Base-by-base conservation (phyloP, 1,139 yeast species). In the Hansenula lynferdii region DNA sequence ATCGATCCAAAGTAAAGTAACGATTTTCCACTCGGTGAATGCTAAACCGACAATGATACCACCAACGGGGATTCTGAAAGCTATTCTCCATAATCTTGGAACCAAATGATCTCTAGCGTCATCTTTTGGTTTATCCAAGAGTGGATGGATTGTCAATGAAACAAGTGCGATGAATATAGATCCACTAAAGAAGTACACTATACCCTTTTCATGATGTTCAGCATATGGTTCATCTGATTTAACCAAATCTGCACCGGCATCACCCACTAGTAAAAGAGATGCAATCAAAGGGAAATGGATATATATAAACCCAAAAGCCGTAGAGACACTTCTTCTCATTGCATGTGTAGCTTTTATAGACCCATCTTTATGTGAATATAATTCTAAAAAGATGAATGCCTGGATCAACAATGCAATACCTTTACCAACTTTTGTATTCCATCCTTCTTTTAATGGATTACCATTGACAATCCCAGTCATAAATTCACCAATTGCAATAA, bases 401-500 rank as follows among this genome's bases (percentile, higher is more conserved):
- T 70, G 69, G 16, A 77, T 54, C 32, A 76, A 53, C 14, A 72
- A 51, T 42, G 75, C 64, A 8, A 77, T 49, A 0, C 77, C 83
- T 38, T 83, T 61, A 29, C 70, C 71, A 16, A 72, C 61, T 35
- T 65, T 65, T 12, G 22, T 28, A 15, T 69, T 65, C 48, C 79
- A 62, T 1, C 81, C 81, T 5, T 57, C 49, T 1, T 73, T 75
- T 34, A 76, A 62, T 0, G 78, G 72, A 11, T 68, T 63, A 1
- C 58, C 56, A 3, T 78, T 72, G n/a, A 77, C 80, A 14, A 75
- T 64, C 38, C 72, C 73, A 48, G 72, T 77, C 22, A 79, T 58
- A 47, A 75, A 79, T 48, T 79, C 85, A 22, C 85, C 86, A 48
- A 80, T 66, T 8, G 84, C 83, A 58, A 80, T 78, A 45, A 80